Base-by-base conservation (phyloP, 1,284 basidiomycete genomes). In the Malassezia vespertilionis region DNA sequence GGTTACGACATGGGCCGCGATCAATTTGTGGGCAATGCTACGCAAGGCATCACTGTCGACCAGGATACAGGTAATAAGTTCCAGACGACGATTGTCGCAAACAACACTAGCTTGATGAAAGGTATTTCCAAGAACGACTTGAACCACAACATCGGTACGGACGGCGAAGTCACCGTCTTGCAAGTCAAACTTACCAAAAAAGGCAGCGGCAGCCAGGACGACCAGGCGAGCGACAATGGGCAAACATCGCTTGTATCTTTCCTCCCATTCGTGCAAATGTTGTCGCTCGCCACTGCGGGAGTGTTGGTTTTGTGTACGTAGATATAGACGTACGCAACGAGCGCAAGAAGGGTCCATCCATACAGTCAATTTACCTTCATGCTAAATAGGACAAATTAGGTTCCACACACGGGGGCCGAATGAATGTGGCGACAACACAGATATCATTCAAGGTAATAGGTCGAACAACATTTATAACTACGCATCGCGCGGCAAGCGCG, bases 1-100 rank as follows among this genome's bases (percentile, higher is more conserved):
- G 66, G 66, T 5, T 70, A 69, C 41, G 63, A 70, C 34, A 44
- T 54, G 9, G 66, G 63, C 15, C 49, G 67, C 12, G 53, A 70
- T 32, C 41, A 51, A 42, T 21, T 70, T 18, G 57, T 60, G 8
- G 61, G 52, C 38, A 70, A 69, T 32, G 59, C 58, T 4, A 69
- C 67, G 2, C 47, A 46, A 8, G 40, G 46, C 0, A 58, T 58
- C 2, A 56, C 8, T 46, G 57, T 2, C 53, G 58, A 26, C 56
- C 51, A 44, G 26, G 4, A 20, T 5, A 43, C 42, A 12, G 43
- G 36, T 2, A 51, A 39, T 10, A 7, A 58, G 35, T 69, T 62
- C 44, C 49, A 45, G 14, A 57, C 65, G 4, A 60, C 50, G 26
- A 39, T 33, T n/a, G 40, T 43, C 23, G 21, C 33, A 21, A 52